These are phyloP conservation scores for Daedaleopsis nitida DNA, from an alignment of 768 basidiomycete species.

Conservation along the genomic window DNA sequence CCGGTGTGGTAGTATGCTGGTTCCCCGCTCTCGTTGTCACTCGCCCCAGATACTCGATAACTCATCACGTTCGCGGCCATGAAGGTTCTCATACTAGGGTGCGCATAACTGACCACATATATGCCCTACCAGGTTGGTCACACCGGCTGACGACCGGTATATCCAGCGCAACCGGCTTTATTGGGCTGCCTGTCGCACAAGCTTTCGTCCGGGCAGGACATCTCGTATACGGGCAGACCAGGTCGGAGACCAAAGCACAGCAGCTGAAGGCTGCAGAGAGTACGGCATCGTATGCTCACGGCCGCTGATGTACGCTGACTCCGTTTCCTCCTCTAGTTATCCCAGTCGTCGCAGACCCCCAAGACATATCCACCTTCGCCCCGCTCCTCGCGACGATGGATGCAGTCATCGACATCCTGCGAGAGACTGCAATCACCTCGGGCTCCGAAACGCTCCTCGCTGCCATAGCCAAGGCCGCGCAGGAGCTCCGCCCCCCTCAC, in stretches of 20 bases:
- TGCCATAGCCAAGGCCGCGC: conserved; percentile 29
- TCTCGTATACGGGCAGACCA: conserved; percentile 46
- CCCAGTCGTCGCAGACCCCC: conserved; percentile 35
- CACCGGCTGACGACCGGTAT: too few species aligned
- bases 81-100: too few species aligned
- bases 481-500: conserved; percentile 28
- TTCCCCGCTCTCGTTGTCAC: too few species aligned
- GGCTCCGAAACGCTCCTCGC: too few species aligned
- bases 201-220: conserved; percentile 49
- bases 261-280: conserved; percentile 44
- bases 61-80: too few species aligned
- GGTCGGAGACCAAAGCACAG: conserved; percentile 38
- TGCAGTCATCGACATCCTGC: conserved; percentile 38
- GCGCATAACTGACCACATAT: too few species aligned
- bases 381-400: conserved; percentile 34
- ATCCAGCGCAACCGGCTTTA: conserved; percentile 45
- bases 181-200: conserved; percentile 45
- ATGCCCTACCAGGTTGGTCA: too few species aligned
- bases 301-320: too few species aligned
- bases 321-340: conserved; percentile 31
- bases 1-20: too few species aligned
- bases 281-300: conserved; percentile 23
- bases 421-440: too few species aligned
- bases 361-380: conserved; percentile 30
- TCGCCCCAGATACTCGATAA: too few species aligned